phyloP scores from a whole-genome alignment of 805 yeast species.

The Grigorovia jiainica region DNA sequence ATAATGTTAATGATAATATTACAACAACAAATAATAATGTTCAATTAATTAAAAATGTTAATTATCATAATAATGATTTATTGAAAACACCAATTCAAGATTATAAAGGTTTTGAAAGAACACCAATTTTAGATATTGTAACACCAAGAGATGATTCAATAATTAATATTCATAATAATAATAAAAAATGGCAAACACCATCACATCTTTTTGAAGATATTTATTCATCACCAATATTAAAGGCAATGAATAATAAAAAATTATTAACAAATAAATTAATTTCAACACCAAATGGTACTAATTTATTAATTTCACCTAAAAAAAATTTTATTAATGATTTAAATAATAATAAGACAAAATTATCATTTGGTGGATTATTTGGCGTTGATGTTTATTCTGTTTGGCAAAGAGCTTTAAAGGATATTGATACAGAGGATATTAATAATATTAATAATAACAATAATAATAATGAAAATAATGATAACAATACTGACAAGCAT shows the following conservation, averaged over 20 bases:
- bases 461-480: constrained; percentile 7
- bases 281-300: constrained; percentile 13
- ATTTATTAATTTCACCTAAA: constrained; percentile 12
- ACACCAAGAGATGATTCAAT: constrained; percentile 18
- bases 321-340: constrained; percentile 8
- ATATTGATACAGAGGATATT: background rate
- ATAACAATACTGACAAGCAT: too few species aligned
- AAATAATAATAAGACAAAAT: constrained; percentile 12
- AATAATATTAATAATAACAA: background rate
- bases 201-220: constrained; percentile 27
- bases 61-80: constrained; percentile 1
- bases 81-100: constrained; percentile 14
- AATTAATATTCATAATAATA: background rate
- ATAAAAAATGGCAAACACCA: constrained; percentile 28
- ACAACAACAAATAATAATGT: background rate
- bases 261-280: constrained; percentile 6
- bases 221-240: constrained; percentile 26
- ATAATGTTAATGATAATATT: background rate
- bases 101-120: constrained; percentile 11
- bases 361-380: constrained; percentile 23
- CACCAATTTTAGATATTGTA: constrained; percentile 15
- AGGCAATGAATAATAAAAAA: constrained; percentile 17
- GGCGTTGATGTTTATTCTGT: constrained; percentile 30
- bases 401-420: constrained; percentile 26
- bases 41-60: background rate